These are phyloP conservation scores for Purpureocillium lavendulum DNA, from an alignment of 2,329 filamentous ascomycete species.

Conservation along the genomic window DNA sequence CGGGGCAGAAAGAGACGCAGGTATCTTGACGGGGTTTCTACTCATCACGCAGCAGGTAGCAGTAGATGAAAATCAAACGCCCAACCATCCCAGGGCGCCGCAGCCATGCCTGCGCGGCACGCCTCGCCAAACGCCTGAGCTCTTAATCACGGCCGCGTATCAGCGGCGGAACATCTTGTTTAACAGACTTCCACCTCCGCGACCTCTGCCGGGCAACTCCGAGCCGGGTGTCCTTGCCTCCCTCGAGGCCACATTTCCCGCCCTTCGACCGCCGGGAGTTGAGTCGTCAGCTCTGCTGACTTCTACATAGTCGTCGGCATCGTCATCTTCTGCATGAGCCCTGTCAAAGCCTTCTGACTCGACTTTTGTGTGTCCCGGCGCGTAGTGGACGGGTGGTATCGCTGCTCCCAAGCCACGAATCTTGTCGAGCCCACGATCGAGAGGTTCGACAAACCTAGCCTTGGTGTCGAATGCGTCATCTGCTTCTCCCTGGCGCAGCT, in stretches of 20 bases:
- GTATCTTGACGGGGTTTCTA: no score
- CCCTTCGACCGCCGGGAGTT: background rate
- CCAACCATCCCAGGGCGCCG: no score
- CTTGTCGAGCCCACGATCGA: constrained; percentile 37
- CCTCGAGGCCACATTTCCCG: background rate
- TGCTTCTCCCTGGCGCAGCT: constrained; percentile 8
- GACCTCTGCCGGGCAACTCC: constrained; percentile 11
- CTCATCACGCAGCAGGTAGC: no score
- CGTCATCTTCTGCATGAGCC: constrained; percentile 14
- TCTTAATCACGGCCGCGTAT: background rate
- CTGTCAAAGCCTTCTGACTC: constrained; percentile 19
- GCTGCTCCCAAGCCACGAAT: constrained; percentile 23
- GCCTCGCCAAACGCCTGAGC: background rate
- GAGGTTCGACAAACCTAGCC: constrained; percentile 38
- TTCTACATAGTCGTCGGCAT: constrained; percentile 26
- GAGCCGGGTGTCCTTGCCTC: constrained; percentile 9
- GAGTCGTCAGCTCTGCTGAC: constrained; percentile 17
- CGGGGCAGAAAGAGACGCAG: no score
- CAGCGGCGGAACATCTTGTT: constrained; percentile 26
- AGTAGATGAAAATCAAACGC: no score
- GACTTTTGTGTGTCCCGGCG: constrained; percentile 21
- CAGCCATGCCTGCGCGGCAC: no score
- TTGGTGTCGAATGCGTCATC: constrained; percentile 34
- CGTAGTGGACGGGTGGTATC: constrained; percentile 10
- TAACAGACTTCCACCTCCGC: constrained; percentile 22